Evolutionary conservation across 345 rosid species (phyloP).

Genomic region (Populus nigra): DNA sequence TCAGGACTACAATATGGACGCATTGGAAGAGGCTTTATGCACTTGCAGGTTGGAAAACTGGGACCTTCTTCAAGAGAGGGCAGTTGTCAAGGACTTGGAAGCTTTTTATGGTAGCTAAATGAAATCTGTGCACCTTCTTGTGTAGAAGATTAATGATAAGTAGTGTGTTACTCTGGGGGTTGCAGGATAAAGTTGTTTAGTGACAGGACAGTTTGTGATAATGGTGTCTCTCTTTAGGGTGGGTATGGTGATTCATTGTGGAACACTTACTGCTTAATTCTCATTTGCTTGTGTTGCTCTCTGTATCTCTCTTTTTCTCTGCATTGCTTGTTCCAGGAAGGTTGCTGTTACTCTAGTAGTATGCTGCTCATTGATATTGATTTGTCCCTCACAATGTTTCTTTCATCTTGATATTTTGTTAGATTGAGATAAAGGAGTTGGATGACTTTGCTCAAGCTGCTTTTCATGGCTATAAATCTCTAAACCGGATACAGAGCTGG

Average conservation of each 20-base stretch:
- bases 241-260: neutral
- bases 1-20: too few species aligned
- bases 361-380: conserved; percentile 22
- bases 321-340: neutral
- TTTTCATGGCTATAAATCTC: conserved; percentile 83
- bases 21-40: too few species aligned
- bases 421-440: conserved; percentile 92
- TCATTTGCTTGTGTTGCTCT: neutral
- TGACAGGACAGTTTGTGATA: neutral
- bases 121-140: neutral
- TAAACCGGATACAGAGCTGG: conserved; percentile 91
- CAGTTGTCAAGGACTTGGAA: too few species aligned
- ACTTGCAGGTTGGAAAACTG: too few species aligned
- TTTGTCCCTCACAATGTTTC: conserved; percentile 16
- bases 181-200: neutral
- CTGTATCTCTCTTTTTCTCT: neutral
- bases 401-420: conserved; percentile 22
- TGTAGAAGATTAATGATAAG: neutral
- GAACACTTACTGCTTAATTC: neutral
- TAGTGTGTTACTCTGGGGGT: neutral
- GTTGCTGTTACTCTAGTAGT: neutral
- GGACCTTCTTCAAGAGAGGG: too few species aligned
- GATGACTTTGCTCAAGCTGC: conserved; percentile 98
- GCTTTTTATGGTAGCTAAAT: too few species aligned
- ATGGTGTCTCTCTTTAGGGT: neutral